Conservation (phyloP, 768 basidiomycete species). For the Hericium coralloides region DNA sequence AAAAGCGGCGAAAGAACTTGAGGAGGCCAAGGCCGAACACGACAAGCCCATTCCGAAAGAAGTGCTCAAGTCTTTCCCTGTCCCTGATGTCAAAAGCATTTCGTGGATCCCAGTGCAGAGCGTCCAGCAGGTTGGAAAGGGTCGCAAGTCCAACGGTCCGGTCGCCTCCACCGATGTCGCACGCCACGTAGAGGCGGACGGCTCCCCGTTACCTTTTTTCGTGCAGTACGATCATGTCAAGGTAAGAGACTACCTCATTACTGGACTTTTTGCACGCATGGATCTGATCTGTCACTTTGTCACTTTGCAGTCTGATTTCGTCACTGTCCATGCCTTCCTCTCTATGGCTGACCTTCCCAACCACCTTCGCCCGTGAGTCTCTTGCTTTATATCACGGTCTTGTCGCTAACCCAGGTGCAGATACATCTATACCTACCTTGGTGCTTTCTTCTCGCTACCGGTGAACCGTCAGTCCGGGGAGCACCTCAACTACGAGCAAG, state of each 20-base stretch:
- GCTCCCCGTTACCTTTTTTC: slow-evolving; percentile 69
- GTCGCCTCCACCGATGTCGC: slow-evolving; percentile 38
- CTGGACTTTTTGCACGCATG: neutral
- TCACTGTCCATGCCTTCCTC: slow-evolving; percentile 70
- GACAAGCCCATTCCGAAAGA: slow-evolving; percentile 74
- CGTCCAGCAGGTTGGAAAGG: slow-evolving; percentile 51
- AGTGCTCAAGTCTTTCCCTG: slow-evolving; percentile 77
- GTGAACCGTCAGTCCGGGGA: slow-evolving; percentile 64
- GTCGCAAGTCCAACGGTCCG: slow-evolving; percentile 26
- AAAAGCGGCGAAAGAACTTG: slow-evolving; percentile 55
- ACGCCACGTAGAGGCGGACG: slow-evolving; percentile 60
- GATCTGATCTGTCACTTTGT: neutral
- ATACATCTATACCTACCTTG: slow-evolving; percentile 68
- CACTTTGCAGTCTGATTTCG: slow-evolving; percentile 77
- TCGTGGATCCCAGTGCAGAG: slow-evolving; percentile 82
- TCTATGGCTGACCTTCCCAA: slow-evolving; percentile 67
- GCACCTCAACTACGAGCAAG: slow-evolving; percentile 75
- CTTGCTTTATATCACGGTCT: neutral
- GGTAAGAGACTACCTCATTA: slow-evolving; percentile 31
- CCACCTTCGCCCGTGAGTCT: slow-evolving; percentile 63
- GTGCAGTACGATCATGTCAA: slow-evolving; percentile 92
- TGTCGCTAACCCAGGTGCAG: slow-evolving; percentile 28
- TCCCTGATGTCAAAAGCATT: slow-evolving; percentile 85
- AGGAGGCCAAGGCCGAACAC: slow-evolving; percentile 82
- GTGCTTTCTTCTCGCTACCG: slow-evolving; percentile 84